These are phyloP conservation scores for Pisolithus thermaeus DNA, from an alignment of 1,284 basidiomycete genomes.

Conservation along the genomic window DNA sequence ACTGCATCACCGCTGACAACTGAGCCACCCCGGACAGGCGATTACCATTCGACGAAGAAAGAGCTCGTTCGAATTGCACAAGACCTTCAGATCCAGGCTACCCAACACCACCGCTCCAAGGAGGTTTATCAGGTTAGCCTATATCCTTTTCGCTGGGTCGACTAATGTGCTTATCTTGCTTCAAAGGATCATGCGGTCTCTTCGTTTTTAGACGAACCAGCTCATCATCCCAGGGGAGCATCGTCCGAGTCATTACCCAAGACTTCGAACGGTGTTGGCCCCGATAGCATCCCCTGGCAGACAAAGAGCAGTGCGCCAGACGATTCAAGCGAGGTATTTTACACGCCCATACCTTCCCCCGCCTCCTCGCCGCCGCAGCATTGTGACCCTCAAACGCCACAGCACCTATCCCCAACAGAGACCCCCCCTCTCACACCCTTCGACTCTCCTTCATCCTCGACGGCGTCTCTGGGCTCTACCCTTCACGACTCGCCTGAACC, in stretches of 20 bases:
- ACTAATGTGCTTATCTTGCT: not conserved
- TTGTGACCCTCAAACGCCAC: slow-evolving; percentile 9
- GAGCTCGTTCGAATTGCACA: slow-evolving; percentile 11
- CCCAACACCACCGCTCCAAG: slow-evolving; percentile 1
- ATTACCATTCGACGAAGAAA: slow-evolving; percentile 9
- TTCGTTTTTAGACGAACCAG: not conserved
- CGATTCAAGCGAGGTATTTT: slow-evolving; percentile 26
- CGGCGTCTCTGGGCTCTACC: slow-evolving; percentile 16
- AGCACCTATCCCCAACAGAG: slow-evolving; percentile 9
- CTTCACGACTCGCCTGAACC: slow-evolving; percentile 6
- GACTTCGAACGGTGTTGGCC: not conserved
- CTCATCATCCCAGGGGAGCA: too few species aligned
- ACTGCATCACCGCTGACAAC: slow-evolving; percentile 4
- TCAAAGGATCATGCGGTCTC: slow-evolving; percentile 7
- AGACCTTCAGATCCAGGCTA: slow-evolving; percentile 7
- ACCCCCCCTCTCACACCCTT: slow-evolving; percentile 20
- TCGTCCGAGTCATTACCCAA: not conserved
- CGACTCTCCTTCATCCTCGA: slow-evolving; percentile 23
- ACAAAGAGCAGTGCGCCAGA: slow-evolving; percentile 2
- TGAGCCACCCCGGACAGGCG: not conserved
- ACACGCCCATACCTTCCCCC: slow-evolving; percentile 24
- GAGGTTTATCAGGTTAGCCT: slow-evolving; percentile 17
- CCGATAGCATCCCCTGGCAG: not conserved
- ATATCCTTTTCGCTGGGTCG: not conserved
- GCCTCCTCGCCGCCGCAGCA: slow-evolving; percentile 5